These are phyloP conservation scores for Musa schizocarpa DNA, from an alignment of 176 grass and related monocot genomes.

Conservation along the genomic window DNA sequence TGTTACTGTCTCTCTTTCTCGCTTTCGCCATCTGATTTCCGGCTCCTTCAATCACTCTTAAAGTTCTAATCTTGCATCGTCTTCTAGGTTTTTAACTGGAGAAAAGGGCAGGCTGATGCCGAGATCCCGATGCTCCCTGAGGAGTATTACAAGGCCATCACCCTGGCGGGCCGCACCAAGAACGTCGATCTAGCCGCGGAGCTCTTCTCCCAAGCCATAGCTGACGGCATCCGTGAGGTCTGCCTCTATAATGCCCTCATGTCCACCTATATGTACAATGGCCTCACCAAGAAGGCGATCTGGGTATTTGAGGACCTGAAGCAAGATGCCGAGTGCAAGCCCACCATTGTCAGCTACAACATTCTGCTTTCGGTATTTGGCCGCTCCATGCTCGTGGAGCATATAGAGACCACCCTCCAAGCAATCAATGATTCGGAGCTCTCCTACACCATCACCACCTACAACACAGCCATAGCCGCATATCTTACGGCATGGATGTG, in stretches of 20 bases:
- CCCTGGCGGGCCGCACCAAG: slow-evolving; percentile 50
- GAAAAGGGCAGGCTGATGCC: slow-evolving; percentile 20
- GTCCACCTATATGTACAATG: slow-evolving; percentile 67
- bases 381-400: slow-evolving; percentile 62
- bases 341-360: slow-evolving; percentile 66
- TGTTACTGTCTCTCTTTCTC: background rate
- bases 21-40: background rate
- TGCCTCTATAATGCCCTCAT: slow-evolving; percentile 82
- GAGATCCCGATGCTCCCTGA: slow-evolving; percentile 29
- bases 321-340: slow-evolving; percentile 36
- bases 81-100: slow-evolving; percentile 34
- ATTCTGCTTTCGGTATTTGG: slow-evolving; percentile 72
- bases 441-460: slow-evolving; percentile 42
- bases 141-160: slow-evolving; percentile 71
- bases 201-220: slow-evolving; percentile 47
- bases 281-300: slow-evolving; percentile 37
- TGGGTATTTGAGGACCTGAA: slow-evolving; percentile 37
- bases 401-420: slow-evolving; percentile 52
- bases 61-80: slow-evolving; percentile 27
- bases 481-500: slow-evolving; percentile 80
- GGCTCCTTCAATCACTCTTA: too few relatives aligned
- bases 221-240: slow-evolving; percentile 28
- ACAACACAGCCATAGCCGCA: slow-evolving; percentile 63
- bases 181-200: slow-evolving; percentile 27
- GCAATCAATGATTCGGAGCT: slow-evolving; percentile 48